Evolutionary conservation across 805 yeast species (phyloP).

Genomic region (Wickerhamiella domercqiae): DNA sequence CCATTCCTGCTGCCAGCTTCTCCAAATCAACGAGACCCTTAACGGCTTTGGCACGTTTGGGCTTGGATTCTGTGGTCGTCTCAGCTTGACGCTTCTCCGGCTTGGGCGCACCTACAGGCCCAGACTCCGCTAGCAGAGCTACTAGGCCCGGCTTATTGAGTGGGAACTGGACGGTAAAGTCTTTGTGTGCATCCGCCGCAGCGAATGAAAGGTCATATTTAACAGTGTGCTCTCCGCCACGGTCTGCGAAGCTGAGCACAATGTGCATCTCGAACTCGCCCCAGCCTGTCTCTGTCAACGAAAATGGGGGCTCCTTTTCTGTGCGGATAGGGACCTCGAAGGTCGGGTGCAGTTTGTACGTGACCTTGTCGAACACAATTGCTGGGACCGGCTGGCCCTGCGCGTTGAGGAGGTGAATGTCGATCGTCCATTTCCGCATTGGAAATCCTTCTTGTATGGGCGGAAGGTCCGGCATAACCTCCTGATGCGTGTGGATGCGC

Average conservation of each 20-base stretch:
- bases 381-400: slow-evolving; percentile 79
- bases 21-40: slow-evolving; percentile 69
- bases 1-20: slow-evolving; percentile 74
- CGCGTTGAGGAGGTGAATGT: slow-evolving; percentile 57
- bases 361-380: slow-evolving; percentile 74
- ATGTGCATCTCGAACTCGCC: slow-evolving; percentile 91
- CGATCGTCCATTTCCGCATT: slow-evolving; percentile 84
- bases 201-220: slow-evolving; percentile 81
- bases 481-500: slow-evolving; percentile 76
- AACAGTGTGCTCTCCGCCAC: slow-evolving; percentile 74
- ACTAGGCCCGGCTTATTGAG: slow-evolving; percentile 57
- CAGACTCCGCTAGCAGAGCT: slow-evolving; percentile 61
- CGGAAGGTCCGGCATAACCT: slow-evolving; percentile 62
- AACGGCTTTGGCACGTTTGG: slow-evolving; percentile 26
- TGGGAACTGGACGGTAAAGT: slow-evolving; percentile 65
- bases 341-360: slow-evolving; percentile 89
- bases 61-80: slow-evolving; percentile 18
- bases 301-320: slow-evolving; percentile 70
- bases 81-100: slow-evolving; percentile 10
- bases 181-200: slow-evolving; percentile 59
- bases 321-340: slow-evolving; percentile 78
- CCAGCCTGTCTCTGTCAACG: slow-evolving; percentile 90
- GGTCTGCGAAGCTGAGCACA: slow-evolving; percentile 60
- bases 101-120: slow-evolving; percentile 49
- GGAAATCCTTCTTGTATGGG: slow-evolving; percentile 85